Percentiles rank a stretch among this genome's conserved stretches.
Conservation (phyloP, 805 yeast genomes). For the Nakazawaea anatomiae region DNA sequence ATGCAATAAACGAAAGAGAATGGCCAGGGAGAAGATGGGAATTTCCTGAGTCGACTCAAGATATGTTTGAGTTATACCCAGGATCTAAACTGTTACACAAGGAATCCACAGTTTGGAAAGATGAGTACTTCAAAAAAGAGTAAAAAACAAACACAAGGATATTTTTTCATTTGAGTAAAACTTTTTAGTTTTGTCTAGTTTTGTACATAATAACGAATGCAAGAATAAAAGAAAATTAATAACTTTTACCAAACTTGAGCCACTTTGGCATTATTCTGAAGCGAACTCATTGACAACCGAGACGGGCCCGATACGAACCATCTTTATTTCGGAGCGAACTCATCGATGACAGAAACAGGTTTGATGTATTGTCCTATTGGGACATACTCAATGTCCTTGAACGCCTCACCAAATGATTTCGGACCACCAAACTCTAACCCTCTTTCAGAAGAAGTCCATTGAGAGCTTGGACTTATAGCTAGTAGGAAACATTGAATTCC, state of each 20-base stretch:
- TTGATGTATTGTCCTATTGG: slow-evolving; percentile 29
- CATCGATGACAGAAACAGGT: slow-evolving; percentile 30
- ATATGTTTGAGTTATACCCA: slow-evolving; percentile 30
- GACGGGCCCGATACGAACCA: slow-evolving; percentile 16
- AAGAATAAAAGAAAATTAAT: too few species aligned
- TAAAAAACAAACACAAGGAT: background rate
- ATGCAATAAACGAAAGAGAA: slow-evolving; percentile 23
- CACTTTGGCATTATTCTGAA: background rate
- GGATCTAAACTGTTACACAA: slow-evolving; percentile 19
- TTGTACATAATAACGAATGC: too few species aligned
- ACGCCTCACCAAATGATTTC: slow-evolving; percentile 26
- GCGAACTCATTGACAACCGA: slow-evolving; percentile 30
- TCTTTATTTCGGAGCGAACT: slow-evolving; percentile 13
- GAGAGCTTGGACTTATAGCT: slow-evolving; percentile 27
- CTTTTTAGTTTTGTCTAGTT: background rate
- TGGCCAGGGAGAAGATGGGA: slow-evolving; percentile 32
- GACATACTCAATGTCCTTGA: slow-evolving; percentile 27
- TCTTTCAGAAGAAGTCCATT: slow-evolving; percentile 26
- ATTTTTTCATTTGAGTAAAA: background rate
- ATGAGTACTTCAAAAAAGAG: slow-evolving; percentile 6
- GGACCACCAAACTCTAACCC: slow-evolving; percentile 38
- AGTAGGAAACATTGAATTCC: slow-evolving; percentile 35
- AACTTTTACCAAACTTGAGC: background rate
- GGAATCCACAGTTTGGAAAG: slow-evolving; percentile 19
- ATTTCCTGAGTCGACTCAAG: slow-evolving; percentile 23